Conservation (phyloP, 164 flowering plant genomes). For the Berberis thunbergii region DNA sequence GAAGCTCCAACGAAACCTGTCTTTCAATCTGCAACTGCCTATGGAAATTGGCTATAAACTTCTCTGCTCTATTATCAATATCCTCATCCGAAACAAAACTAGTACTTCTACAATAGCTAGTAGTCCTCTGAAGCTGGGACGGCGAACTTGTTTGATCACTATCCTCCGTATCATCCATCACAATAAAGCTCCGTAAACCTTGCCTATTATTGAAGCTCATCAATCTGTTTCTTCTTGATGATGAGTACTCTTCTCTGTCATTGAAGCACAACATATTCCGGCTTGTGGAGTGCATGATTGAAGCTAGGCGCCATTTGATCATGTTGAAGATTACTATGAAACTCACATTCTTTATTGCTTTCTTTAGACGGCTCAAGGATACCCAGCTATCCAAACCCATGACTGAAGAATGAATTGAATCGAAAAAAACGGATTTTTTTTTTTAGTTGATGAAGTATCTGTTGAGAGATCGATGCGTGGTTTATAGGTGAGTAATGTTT, state of each 20-base stretch:
- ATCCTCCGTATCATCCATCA: constrained; percentile 7
- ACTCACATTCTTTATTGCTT: constrained; percentile 31
- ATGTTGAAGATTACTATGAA: constrained; percentile 20
- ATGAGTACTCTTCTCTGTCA: no score
- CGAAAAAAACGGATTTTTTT: no score
- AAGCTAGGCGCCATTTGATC: constrained; percentile 19
- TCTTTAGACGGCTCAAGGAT: constrained; percentile 22
- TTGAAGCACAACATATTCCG: neutral
- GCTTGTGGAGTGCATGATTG: constrained; percentile 11
- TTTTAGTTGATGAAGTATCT: no score
- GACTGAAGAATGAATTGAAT: no score
- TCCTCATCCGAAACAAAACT: constrained; percentile 26
- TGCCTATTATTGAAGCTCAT: constrained; percentile 31
- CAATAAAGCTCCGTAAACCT: constrained; percentile 12
- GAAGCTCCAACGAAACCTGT: constrained; percentile 29
- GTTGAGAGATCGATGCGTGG: neutral
- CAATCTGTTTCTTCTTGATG: no score
- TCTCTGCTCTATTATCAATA: constrained; percentile 45
- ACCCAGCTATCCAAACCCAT: constrained; percentile 23
- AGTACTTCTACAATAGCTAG: constrained; percentile 10
- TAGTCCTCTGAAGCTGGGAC: constrained; percentile 22
- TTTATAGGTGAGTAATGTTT: neutral
- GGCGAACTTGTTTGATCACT: neutral
- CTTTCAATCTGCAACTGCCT: constrained; percentile 38
- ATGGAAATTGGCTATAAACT: constrained; percentile 43